Conservation (phyloP, 176 grass and related monocot species). For the Rhynchospora pubera region DNA sequence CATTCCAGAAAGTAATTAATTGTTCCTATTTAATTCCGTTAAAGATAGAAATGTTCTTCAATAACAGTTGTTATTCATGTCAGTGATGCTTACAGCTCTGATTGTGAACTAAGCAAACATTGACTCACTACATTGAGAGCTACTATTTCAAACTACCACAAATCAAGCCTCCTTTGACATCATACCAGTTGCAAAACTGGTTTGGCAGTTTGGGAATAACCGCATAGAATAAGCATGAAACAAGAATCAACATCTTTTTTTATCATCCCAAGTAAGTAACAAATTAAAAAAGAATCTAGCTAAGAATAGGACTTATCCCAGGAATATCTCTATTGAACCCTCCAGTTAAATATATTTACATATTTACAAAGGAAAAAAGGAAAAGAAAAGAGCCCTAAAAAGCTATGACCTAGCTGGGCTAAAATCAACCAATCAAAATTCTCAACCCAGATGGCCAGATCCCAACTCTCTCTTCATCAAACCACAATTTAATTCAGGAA, state of each 20-base stretch:
- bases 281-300: not conserved
- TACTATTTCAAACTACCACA: not conserved
- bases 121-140: not conserved
- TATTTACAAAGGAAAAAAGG: not conserved
- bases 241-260: not conserved
- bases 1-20: not conserved
- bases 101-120: not conserved
- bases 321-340: constrained; percentile 1
- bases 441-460: not conserved
- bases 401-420: not conserved
- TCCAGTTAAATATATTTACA: not conserved
- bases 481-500: not conserved
- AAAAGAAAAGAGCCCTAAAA: not conserved
- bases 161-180: not conserved
- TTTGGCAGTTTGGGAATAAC: constrained; percentile 9
- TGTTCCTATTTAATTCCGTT: not conserved
- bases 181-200: not conserved
- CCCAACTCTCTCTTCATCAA: not conserved
- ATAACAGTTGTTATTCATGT: not conserved
- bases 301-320: not conserved
- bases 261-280: not conserved
- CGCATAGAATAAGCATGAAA: not conserved
- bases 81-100: not conserved
- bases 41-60: not conserved
- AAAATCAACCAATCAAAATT: constrained; percentile 13